phyloP scores from a whole-genome alignment of 2,329 filamentous ascomycete genomes.

The Mycosphaerelloides madeirae region DNA sequence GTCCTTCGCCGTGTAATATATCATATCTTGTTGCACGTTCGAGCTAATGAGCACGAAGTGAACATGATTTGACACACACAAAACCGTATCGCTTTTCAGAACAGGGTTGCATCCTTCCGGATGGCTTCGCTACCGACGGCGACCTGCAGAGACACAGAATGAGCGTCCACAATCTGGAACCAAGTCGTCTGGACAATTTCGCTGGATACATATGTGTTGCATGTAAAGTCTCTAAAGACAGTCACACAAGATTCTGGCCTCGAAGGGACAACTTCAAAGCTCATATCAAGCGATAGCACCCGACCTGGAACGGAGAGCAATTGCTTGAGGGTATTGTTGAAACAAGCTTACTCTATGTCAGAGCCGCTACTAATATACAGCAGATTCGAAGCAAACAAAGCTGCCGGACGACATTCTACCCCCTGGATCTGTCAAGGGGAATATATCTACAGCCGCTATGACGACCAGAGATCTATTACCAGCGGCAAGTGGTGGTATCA shows the following conservation, averaged over 20 bases:
- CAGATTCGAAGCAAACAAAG: no score
- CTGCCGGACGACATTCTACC: no score
- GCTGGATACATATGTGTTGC: slow-evolving; percentile 48
- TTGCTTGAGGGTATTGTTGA: no score
- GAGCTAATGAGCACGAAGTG: slow-evolving; percentile 48
- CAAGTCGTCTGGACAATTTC: slow-evolving; percentile 42
- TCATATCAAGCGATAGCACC: slow-evolving; percentile 68
- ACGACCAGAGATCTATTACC: slow-evolving; percentile 64
- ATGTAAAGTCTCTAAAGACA: slow-evolving; percentile 53
- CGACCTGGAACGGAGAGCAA: slow-evolving; percentile 9
- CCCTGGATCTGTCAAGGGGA: no score
- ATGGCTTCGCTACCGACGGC: slow-evolving; percentile 73
- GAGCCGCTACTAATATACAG: no score
- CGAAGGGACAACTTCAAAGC: slow-evolving; percentile 81
- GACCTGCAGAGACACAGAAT: slow-evolving; percentile 76
- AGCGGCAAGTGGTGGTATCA: slow-evolving; percentile 58
- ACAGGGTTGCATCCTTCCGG: slow-evolving; percentile 51
- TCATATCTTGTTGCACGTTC: background rate
- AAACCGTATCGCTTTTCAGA: slow-evolving; percentile 62
- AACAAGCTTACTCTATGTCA: no score
- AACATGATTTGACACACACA: slow-evolving; percentile 66
- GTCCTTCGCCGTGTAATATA: background rate
- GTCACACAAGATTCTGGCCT: slow-evolving; percentile 65
- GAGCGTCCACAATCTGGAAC: slow-evolving; percentile 57
- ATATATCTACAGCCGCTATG: slow-evolving; percentile 61